Evolutionary conservation across 805 yeast species (phyloP), one percentile per base, ranked within the genome.

Genomic region (Yamadazyma takamatsuzukensis): DNA sequence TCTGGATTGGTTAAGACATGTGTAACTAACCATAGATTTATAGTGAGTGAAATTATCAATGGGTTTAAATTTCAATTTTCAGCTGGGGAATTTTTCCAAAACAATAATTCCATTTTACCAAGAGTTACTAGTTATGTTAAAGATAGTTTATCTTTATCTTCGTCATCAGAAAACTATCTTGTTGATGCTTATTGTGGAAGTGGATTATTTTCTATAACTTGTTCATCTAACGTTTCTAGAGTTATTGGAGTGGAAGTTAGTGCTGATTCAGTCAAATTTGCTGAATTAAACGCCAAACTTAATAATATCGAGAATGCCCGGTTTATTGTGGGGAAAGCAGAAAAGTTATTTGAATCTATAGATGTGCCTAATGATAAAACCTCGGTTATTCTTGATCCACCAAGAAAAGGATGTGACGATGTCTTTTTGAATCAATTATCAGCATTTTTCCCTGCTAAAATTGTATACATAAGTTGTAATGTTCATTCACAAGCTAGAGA

Each of bases 401-500:
- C 97, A 26, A 78, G 98, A 56, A 93, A 90, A 58, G 98, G 98
- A 2, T 90, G 97, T 59, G 97, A 89, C 56, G 83, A 79, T 32
- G 77, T 78, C 7, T 93, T 93, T 53, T 68, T 93, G 59, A 78
- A 81, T 44, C 98, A 93, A 62, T 68, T 93, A 36, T 74, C 93
- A 14, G 85, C 70, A 14, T 93, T 84, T 59, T 68, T 74, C 41
- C 97, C 98, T 2, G 83, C 83, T 11, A 79, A 80, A 47, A 78
- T 93, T 34, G 94, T 93, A n/a, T 93, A 93, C 61, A 84, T 93
- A 36, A 86, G 96, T 41, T 93, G 98, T 68, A 93, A 93, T 53
- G 98, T 93, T 30, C 97, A 90, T 62, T 86, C 96, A 13, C 98
- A 93, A 60, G 97, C 97, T 4, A 70, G 97, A 48, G 98, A 93